Conservation (phyloP, 495 filamentous ascomycete genomes). For the Penicillium macrosclerotiorum region DNA sequence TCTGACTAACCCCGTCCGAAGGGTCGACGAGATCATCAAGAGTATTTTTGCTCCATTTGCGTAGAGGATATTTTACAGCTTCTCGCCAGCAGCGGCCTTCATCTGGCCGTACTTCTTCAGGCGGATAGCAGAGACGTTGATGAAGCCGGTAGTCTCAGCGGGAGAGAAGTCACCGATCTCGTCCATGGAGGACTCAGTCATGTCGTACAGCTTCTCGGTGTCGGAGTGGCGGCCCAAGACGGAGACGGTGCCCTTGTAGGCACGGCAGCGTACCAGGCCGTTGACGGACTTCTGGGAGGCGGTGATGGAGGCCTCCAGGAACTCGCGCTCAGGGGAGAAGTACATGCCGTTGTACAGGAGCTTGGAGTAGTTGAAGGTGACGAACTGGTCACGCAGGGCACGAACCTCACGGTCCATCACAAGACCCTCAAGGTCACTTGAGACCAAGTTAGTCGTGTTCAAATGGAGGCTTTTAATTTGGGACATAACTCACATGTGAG, state of each 20-base stretch:
- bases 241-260: constrained; percentile 75
- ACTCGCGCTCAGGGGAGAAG: constrained; percentile 79
- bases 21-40: no score
- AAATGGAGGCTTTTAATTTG: not conserved
- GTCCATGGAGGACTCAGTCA: constrained; percentile 83
- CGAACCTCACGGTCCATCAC: constrained; percentile 83
- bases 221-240: constrained; percentile 73
- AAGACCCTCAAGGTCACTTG: constrained; percentile 75
- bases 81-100: constrained; percentile 62
- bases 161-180: constrained; percentile 78
- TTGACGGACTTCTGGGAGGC: constrained; percentile 70
- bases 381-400: constrained; percentile 73
- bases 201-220: constrained; percentile 83
- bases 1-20: no score
- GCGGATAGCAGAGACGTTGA: constrained; percentile 77
- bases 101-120: constrained; percentile 83
- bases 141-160: constrained; percentile 73
- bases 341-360: constrained; percentile 73
- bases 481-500: constrained; percentile 61
- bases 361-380: constrained; percentile 73
- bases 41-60: constrained; percentile 6
- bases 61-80: constrained; percentile 19
- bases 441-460: constrained; percentile 2
- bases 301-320: constrained; percentile 69
- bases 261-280: constrained; percentile 66